These are phyloP conservation scores for Cryoendolithus antarcticus DNA, from an alignment of 2,329 filamentous ascomycete genomes.

Conservation along the genomic window DNA sequence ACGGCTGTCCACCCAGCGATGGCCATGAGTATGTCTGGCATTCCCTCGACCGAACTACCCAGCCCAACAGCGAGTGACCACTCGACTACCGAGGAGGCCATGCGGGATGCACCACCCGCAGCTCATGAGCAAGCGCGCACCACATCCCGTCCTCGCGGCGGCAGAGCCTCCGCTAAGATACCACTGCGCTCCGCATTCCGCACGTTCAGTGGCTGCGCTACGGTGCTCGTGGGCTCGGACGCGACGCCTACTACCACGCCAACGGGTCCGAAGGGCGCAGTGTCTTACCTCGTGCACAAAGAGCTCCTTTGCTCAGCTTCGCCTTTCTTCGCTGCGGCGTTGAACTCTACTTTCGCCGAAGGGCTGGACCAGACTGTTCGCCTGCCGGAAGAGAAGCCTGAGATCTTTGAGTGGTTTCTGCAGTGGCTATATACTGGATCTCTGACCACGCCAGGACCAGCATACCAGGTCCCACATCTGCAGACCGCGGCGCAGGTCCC, in stretches of 20 bases:
- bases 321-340: constrained; percentile 39
- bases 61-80: constrained; percentile 10
- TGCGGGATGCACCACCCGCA: too few relatives aligned
- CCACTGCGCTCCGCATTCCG: constrained; percentile 26
- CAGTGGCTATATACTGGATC: constrained; percentile 38
- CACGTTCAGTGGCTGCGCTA: constrained; percentile 29
- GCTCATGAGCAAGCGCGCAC: not conserved
- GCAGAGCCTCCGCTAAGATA: constrained; percentile 18
- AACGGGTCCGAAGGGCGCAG: constrained; percentile 7
- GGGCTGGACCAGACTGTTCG: constrained; percentile 28
- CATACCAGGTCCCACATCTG: constrained; percentile 7
- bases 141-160: constrained; percentile 3
- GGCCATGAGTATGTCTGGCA: constrained; percentile 9
- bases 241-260: constrained; percentile 12
- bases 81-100: too few relatives aligned
- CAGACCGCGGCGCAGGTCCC: not conserved
- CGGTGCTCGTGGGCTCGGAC: constrained; percentile 26
- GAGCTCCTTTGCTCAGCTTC: constrained; percentile 34
- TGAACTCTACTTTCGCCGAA: constrained; percentile 36
- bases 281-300: constrained; percentile 35
- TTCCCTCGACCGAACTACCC: constrained; percentile 17
- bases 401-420: constrained; percentile 38
- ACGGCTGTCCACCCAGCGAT: constrained; percentile 8
- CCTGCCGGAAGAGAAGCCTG: constrained; percentile 32
- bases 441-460: constrained; percentile 16